Base-by-base conservation (phyloP, 2,329 filamentous ascomycete species). In the Colletotrichum theobromicola region DNA sequence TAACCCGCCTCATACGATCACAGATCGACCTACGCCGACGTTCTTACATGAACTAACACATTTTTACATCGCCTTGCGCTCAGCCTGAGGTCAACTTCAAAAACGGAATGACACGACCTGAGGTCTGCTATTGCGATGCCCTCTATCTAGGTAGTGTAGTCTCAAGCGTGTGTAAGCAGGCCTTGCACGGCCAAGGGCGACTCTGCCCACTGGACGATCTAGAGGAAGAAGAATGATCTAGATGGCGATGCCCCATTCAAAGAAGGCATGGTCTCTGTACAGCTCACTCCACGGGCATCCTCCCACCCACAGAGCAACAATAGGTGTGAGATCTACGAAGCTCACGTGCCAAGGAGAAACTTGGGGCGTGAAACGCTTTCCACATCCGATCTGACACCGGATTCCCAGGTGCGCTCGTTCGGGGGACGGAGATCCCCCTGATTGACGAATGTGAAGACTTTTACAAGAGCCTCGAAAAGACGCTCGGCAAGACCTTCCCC, bases 371-470 rank as follows among this genome's bases (percentile, higher is more conserved):
- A 75, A 74, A 75, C 37, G 42, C 64, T 55, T 66, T 24, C 35
- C 71, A 65, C 53, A 37, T 60, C 70, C 65, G 58, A 75, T 64
- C 60, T 74, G 70, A 61, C 26, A 70, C 60, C 70, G 70, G 57
- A 46, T 55, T 75, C 60, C 32, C 73, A 74, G 62, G 50, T 50
- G 46, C 62, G 42, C 46, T 63, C 28, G 34, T 58, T 63, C 18
- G 58, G 57, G 21, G 35, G 34, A 28, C 8, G 53, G 65, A 24
- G 53, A 63, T 67, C 24, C 16, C 68, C 34, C 42, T 72, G 63
- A 58, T 26, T 63, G 60, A 61, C 50, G 46, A 21, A 55, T 61
- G 32, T 42, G 61, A 61, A 61, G 15, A 46, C 58, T 16, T 26
- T 28, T 67, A n/a, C 35, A 15, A 24, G 60, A 50, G 60, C 61